These are phyloP conservation scores for Avena sativa DNA, from an alignment of 176 grass and related monocot species.

Conservation along the genomic window DNA sequence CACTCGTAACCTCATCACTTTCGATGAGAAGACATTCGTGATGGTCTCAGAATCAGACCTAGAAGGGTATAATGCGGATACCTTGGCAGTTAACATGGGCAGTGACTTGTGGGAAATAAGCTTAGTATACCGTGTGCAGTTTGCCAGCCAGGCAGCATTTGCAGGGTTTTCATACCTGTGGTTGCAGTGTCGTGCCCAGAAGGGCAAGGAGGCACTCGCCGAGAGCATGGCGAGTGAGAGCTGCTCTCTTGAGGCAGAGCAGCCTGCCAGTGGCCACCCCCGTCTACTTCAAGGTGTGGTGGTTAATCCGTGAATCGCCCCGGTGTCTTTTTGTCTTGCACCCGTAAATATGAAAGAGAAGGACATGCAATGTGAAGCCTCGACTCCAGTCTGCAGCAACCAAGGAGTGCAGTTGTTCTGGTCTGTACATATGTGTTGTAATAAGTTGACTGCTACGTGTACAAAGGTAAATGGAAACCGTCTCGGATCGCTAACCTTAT, in stretches of 20 bases:
- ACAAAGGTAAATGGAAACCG: slow-evolving; percentile 42
- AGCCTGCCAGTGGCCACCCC: slow-evolving; percentile 45
- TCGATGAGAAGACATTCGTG: slow-evolving; percentile 78
- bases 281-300: slow-evolving; percentile 65
- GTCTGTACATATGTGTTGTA: slow-evolving; percentile 68
- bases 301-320: slow-evolving; percentile 57
- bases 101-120: slow-evolving; percentile 77
- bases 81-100: slow-evolving; percentile 43
- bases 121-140: slow-evolving; percentile 69
- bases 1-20: slow-evolving; percentile 53
- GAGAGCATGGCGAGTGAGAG: slow-evolving; percentile 57
- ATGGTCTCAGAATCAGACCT: slow-evolving; percentile 85
- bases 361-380: slow-evolving; percentile 39
- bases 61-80: slow-evolving; percentile 62
- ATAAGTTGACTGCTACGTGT: slow-evolving; percentile 58
- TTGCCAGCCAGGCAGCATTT: slow-evolving; percentile 70
- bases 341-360: slow-evolving; percentile 46
- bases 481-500: slow-evolving; percentile 30
- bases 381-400: slow-evolving; percentile 47
- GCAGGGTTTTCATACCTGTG: slow-evolving; percentile 74
- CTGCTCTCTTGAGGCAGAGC: slow-evolving; percentile 74
- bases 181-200: slow-evolving; percentile 54
- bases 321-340: slow-evolving; percentile 41
- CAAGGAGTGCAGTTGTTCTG: slow-evolving; percentile 55
- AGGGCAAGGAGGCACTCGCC: slow-evolving; percentile 31